phyloP scores from a whole-genome alignment of 176 grass and related monocot genomes.

The Typha latifolia region DNA sequence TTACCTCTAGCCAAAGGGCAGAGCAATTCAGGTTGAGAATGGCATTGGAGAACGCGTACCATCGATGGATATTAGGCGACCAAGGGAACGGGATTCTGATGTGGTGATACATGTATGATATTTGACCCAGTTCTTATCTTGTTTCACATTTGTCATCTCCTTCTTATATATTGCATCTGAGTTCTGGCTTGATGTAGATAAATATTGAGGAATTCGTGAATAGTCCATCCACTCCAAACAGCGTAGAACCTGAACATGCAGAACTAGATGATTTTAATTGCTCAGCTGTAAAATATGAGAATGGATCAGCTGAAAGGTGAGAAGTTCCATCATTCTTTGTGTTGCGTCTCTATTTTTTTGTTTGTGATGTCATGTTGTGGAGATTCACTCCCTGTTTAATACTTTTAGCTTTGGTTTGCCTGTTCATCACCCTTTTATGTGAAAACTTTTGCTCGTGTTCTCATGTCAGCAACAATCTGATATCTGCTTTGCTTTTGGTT shows the following conservation, averaged over 20 bases:
- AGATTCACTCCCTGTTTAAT: neutral
- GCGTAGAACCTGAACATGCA: conserved; percentile 1
- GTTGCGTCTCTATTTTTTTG: neutral
- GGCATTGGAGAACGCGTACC: conserved; percentile 47
- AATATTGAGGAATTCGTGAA: conserved; percentile 26
- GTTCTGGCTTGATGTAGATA: conserved; percentile 28
- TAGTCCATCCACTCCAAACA: conserved; percentile 26
- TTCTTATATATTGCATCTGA: conserved; percentile 8
- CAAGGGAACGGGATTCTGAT: conserved; percentile 58
- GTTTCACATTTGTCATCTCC: conserved; percentile 11
- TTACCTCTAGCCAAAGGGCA: conserved; percentile 50
- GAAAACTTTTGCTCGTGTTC: neutral
- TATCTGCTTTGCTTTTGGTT: conserved; percentile 28
- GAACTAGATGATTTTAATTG: conserved; percentile 4
- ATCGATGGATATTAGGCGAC: conserved; percentile 52
- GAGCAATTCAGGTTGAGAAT: conserved; percentile 66
- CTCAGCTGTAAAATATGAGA: conserved; percentile 28
- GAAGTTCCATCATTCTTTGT: neutral
- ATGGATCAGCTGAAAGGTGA: conserved; percentile 43
- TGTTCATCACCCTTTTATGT: neutral
- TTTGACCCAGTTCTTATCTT: conserved; percentile 19
- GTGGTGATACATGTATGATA: conserved; percentile 75
- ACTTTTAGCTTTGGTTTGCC: neutral
- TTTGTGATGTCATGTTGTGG: neutral
- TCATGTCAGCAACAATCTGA: conserved; percentile 6